Evolutionary conservation across 306 rosid genomes (phyloP), one percentile per base, ranked within the genome.

Genomic region (Mimosa bimucronata): DNA sequence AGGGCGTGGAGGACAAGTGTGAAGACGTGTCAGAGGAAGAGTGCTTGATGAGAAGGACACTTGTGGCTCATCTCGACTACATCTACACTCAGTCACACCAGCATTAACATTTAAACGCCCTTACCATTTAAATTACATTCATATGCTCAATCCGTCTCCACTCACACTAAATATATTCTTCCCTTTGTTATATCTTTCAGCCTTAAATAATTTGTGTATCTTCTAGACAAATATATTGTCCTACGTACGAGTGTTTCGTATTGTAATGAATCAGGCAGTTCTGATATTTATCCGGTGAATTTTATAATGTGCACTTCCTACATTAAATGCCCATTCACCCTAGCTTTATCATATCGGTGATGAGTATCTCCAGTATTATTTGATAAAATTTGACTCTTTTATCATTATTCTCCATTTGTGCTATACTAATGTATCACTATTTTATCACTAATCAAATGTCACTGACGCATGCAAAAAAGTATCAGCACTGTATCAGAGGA

Each of bases 21-120:
- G 75, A 78, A 46, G 87, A 87, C 37, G 64, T 57, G 25, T 62
- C 64, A 6, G 84, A 76, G 15, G 88, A 90, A 0, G 91, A 84
- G 41, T 90, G 91, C 71, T 84, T 90, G 83, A 80, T 67, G 73
- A 86, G 88, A 64, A 82, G 87, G 19, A 86, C 90, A 12, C 86
- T 87, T 1, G 37, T 50, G 1, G 91, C 93, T 45, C 90, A 90
- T 37, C 38, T 75, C 1, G 93, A 90, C 57, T 88, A 90, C 77
- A 86, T 90, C 12, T 89, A 89, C 68, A 86, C 91, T 0, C 86
- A 84, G 73, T 44, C 83, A 1, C 75, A 4, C 25, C 23, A 18
- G 10, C 58, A 52, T 52, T 52, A 5, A 48, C 6, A 48, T 48
- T 48, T 48, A 48, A 16, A 48, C 4, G 15, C 4, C n/a, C n/a